These are phyloP conservation scores for Arbutus unedo DNA, from an alignment of 148 eudicot species.

Conservation along the genomic window DNA sequence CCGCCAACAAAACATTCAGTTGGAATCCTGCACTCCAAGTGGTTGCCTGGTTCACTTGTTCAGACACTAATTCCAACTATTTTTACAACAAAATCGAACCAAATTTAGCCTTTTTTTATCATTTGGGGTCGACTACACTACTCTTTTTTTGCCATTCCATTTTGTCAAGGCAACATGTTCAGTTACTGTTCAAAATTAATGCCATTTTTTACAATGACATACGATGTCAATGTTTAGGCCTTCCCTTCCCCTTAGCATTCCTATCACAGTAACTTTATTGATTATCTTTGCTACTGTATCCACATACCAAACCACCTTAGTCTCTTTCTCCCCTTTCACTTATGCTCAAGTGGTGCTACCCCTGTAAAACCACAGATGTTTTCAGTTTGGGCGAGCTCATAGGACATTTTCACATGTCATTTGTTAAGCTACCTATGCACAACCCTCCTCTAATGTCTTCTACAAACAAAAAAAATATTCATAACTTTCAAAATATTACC, in stretches of 20 bases:
- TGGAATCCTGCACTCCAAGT: not conserved
- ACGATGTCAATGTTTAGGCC: too few relatives aligned
- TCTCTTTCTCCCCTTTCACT: too few relatives aligned
- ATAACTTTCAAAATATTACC: conserved; percentile 36
- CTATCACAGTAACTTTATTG: too few relatives aligned
- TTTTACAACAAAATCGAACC: not conserved
- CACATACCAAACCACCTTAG: too few relatives aligned
- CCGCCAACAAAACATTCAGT: not conserved
- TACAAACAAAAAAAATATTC: not conserved
- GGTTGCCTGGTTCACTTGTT: not conserved
- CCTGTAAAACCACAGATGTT: not conserved
- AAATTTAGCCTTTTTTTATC: too few relatives aligned
- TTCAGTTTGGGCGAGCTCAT: not conserved
- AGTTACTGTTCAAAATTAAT: too few relatives aligned
- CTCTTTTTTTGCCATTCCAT: too few relatives aligned
- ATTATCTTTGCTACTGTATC: too few relatives aligned
- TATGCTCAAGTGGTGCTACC: too few relatives aligned
- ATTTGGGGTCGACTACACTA: not conserved
- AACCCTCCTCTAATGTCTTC: not conserved
- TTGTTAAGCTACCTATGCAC: not conserved
- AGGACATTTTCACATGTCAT: not conserved
- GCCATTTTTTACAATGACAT: too few relatives aligned
- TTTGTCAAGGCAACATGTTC: too few relatives aligned
- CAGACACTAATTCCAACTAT: not conserved
- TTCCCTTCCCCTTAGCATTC: too few relatives aligned